Evolutionary conservation across 768 basidiomycete species (phyloP).

Genomic region (Suillus fuscotomentosus): DNA sequence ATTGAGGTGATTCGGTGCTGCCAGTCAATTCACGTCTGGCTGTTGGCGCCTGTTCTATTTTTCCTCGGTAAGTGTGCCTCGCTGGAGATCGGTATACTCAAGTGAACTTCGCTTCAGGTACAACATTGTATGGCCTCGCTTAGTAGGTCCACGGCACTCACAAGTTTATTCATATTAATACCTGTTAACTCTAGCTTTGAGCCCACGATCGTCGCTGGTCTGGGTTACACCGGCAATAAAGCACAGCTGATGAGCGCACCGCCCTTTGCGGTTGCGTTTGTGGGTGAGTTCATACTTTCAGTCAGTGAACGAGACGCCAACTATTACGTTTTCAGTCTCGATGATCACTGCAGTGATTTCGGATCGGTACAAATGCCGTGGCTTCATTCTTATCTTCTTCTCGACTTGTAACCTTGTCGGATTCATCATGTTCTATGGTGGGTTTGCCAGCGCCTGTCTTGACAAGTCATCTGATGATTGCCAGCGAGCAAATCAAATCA

Average conservation of each 20-base stretch:
- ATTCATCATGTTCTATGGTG: constrained; percentile 56
- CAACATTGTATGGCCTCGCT: constrained; percentile 14
- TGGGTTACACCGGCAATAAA: constrained; percentile 52
- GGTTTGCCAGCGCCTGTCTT: constrained; percentile 9
- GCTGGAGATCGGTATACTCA: not conserved
- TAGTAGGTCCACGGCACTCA: constrained; percentile 28
- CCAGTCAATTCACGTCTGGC: constrained; percentile 52
- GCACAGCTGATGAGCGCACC: constrained; percentile 65
- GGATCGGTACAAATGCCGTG: constrained; percentile 52
- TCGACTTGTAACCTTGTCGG: constrained; percentile 45
- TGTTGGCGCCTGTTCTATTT: constrained; percentile 52
- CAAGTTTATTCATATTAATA: constrained; percentile 38
- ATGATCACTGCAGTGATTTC: constrained; percentile 46
- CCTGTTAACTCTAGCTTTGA: constrained; percentile 56
- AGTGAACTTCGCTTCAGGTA: constrained; percentile 13
- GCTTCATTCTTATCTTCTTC: constrained; percentile 43
- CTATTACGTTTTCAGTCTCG: constrained; percentile 29
- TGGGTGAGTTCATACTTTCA: constrained; percentile 32
- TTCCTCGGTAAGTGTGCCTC: constrained; percentile 41
- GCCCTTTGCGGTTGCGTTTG: constrained; percentile 51
- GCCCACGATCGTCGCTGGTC: constrained; percentile 65
- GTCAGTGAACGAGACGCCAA: not conserved
- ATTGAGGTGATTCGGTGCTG: constrained; percentile 48
- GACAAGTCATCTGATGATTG: not conserved
- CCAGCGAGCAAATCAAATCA: constrained; percentile 30